Evolutionary conservation across 768 basidiomycete genomes (phyloP), one percentile per base, ranked within the genome.

Genomic region (Filobasidium floriforme): DNA sequence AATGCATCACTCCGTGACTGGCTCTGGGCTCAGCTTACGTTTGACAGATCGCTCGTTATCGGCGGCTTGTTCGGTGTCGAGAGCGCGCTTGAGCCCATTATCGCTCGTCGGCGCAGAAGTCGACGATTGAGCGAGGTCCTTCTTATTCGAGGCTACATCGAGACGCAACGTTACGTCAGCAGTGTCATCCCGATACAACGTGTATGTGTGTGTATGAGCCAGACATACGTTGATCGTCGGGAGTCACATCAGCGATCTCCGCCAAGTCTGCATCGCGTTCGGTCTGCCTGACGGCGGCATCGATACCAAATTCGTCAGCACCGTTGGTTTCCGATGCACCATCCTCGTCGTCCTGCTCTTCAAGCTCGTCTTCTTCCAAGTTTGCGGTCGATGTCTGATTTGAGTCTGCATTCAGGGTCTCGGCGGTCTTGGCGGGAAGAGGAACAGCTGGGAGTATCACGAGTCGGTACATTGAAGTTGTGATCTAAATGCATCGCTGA

Each of bases 331-430:
- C 29, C 29, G 26, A 19, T 43, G 41, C 19, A 41, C 12, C 28
- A 46, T 41, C n/a, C n/a, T 62, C 60, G 19, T 15, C 66, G 52
- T 37, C 66, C 41, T 37, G 26, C 66, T 22, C 70, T 37, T 37
- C 32, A 37, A 37, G 32, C 9, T 37, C 71, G 7, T 72, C 61
- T 49, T 37, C 32, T 9, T 37, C 32, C 32, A 9, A 9, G 9
- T 37, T 37, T 3, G 9, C 32, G 9, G 32, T 37, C 32, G 32
- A 9, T 9, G 32, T 37, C 4, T 37, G 4, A 9, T 37, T 37
- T 37, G 32, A 37, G 32, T 37, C 32, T 37, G 32, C 9, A 37
- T n/a, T n/a, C n/a, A n/a, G n/a, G n/a, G 32, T 37, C 4, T 37
- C 32, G 32, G 32, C 9, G 32, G 32, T 3, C 32, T 37, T 37